phyloP scores from a whole-genome alignment of 176 grass and related monocot species.

The Oryza coarctata region DNA sequence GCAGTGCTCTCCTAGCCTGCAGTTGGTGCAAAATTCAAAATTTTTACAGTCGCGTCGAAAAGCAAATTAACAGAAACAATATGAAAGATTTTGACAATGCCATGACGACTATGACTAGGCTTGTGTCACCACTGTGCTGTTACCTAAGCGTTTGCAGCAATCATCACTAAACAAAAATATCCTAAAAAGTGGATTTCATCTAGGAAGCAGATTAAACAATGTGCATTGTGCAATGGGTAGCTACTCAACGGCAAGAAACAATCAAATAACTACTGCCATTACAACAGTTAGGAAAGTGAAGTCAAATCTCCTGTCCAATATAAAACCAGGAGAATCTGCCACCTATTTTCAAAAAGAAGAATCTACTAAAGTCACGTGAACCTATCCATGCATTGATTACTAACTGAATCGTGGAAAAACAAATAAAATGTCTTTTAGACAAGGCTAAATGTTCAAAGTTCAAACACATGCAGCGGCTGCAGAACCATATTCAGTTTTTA shows the following conservation, averaged over 20 bases:
- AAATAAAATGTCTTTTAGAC: not conserved
- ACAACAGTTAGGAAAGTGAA: not conserved
- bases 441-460: not conserved
- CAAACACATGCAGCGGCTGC: not conserved
- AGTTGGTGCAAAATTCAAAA: conserved; percentile 23
- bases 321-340: conserved; percentile 30
- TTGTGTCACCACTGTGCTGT: conserved; percentile 34
- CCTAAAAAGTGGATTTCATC: not conserved
- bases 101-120: conserved; percentile 33
- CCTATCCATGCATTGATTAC: not conserved
- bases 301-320: conserved; percentile 45
- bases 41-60: conserved; percentile 2
- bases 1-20: conserved; percentile 87
- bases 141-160: not conserved
- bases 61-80: not conserved
- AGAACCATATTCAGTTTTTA: not conserved
- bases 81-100: not conserved
- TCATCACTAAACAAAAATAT: conserved; percentile 30
- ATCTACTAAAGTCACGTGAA: not conserved
- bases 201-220: conserved; percentile 22
- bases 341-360: not conserved
- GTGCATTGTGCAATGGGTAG: conserved; percentile 13
- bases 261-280: not conserved
- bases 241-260: conserved; percentile 15
- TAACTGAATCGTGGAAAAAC: not conserved